Evolutionary conservation across 768 basidiomycete species (phyloP), one percentile per base, ranked within the genome.

Genomic region (Rhizopogon vinicolor): DNA sequence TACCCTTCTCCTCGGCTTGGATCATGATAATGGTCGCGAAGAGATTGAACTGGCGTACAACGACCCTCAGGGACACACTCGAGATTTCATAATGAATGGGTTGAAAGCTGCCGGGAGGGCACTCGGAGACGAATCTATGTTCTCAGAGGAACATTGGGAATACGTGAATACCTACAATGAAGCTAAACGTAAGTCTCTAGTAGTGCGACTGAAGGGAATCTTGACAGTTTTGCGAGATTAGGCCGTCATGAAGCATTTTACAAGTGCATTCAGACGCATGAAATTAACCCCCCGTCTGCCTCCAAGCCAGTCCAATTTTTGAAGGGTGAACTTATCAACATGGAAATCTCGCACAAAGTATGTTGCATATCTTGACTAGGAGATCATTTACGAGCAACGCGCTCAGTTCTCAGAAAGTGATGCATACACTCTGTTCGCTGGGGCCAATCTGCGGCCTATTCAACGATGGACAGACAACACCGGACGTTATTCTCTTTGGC

Each of bases 261-360:
- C 69, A 82, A 80, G 62, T 91, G 91, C 4, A 81, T 79, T 51
- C 73, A 69, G 28, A 62, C 76, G 3, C 91, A 93, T 56, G 74
- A 71, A 2, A 63, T 97, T 31, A 60, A 68, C 6, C 73, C 88
- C 31, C 82, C 85, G 0, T 68, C 68, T 2, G 74, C 69, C 7
- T 60, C 76, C 12, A 66, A 75, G 43, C 67, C 71, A 13, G 66
- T 89, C 43, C 60, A 65, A 8, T 89, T 99, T 63, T 68, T 75
- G 7, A 71, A 86, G 55, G 84, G 81, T 56, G 97, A 99, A 68
- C 73, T 87, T 29, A 65, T 99, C 59, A 85, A 89, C 60, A 84
- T 98, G 42, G 97, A 98, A 66, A 79, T 86, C 60, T 93, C 92
- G 41, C 76, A 86, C 68, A 99, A 98, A 82, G 94, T 92, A 49